Conservation (phyloP, 1,284 basidiomycete species). For the Gastroboletus turbinatus region DNA sequence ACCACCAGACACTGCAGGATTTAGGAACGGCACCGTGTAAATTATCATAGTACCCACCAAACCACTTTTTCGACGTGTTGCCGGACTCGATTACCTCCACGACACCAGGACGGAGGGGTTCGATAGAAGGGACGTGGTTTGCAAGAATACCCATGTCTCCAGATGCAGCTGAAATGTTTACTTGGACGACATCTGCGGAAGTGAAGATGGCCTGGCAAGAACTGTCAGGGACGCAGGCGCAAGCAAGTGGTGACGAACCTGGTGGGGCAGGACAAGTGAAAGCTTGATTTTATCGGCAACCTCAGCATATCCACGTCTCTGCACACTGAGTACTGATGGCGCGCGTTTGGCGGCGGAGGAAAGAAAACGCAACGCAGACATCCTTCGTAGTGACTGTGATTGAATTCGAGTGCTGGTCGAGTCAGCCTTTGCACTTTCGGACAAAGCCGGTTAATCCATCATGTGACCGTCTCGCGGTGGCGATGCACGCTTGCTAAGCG, state of each 20-base stretch:
- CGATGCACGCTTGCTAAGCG: too few relatives aligned
- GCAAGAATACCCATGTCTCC: slow-evolving; percentile 99
- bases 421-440: slow-evolving; percentile 17
- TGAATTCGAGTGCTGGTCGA: background rate
- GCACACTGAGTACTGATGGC: slow-evolving; percentile 50
- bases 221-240: slow-evolving; percentile 10
- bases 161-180: slow-evolving; percentile 90
- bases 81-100: slow-evolving; percentile 88
- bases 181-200: slow-evolving; percentile 87
- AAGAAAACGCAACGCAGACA: slow-evolving; percentile 76
- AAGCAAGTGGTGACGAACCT: slow-evolving; percentile 56
- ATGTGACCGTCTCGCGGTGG: slow-evolving; percentile 21
- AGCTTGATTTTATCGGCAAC: slow-evolving; percentile 84
- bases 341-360: slow-evolving; percentile 61
- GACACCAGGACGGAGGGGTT: slow-evolving; percentile 89
- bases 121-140: slow-evolving; percentile 93
- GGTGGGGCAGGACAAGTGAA: slow-evolving; percentile 89
- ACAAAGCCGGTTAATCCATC: slow-evolving; percentile 26
- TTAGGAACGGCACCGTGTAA: slow-evolving; percentile 8
- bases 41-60: slow-evolving; percentile 62
- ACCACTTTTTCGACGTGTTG: slow-evolving; percentile 88
- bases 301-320: slow-evolving; percentile 86
- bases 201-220: slow-evolving; percentile 76
- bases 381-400: slow-evolving; percentile 31
- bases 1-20: slow-evolving; percentile 81